Conservation (phyloP, 1,284 basidiomycete genomes). For the Ustanciosporium gigantosporum region DNA sequence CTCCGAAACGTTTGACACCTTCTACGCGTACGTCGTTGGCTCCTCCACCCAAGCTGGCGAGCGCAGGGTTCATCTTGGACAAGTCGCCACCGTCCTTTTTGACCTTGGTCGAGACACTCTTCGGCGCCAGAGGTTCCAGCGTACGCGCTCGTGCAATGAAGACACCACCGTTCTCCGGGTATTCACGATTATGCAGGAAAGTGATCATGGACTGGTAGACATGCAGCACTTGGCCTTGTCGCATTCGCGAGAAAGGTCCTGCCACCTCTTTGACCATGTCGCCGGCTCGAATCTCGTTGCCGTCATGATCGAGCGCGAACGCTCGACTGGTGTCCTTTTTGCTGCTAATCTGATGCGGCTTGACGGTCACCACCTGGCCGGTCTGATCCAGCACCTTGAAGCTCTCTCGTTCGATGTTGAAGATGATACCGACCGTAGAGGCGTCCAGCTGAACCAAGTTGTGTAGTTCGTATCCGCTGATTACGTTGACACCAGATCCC, state of each 20-base stretch:
- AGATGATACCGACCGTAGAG: constrained; percentile 93
- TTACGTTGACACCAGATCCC: constrained; percentile 81
- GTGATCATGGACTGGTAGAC: constrained; percentile 93
- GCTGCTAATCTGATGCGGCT: constrained; percentile 85
- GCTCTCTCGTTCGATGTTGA: constrained; percentile 91
- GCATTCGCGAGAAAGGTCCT: constrained; percentile 72
- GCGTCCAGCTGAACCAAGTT: constrained; percentile 93
- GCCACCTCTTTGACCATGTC: constrained; percentile 94
- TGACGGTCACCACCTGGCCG: constrained; percentile 78
- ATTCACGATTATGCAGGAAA: constrained; percentile 90
- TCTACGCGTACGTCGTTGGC: constrained; percentile 46
- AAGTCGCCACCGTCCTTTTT: constrained; percentile 68
- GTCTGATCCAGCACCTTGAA: constrained; percentile 96
- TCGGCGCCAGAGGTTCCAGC: constrained; percentile 72
- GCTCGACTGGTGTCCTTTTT: constrained; percentile 82
- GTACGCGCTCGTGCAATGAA: constrained; percentile 73
- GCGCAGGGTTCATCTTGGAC: constrained; percentile 93
- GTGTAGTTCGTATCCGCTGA: constrained; percentile 92
- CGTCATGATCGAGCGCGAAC: constrained; percentile 86
- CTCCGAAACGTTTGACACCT: constrained; percentile 37
- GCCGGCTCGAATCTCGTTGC: constrained; percentile 73
- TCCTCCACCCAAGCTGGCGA: constrained; percentile 60
- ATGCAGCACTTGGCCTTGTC: constrained; percentile 91
- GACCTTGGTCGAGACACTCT: constrained; percentile 61
- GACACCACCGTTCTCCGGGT: constrained; percentile 86